A percentile compares a stretch with the other conserved stretches of the same genome.
Evolutionary conservation across 768 basidiomycete genomes (phyloP).

Genomic region (Albatrellus ellisii): DNA sequence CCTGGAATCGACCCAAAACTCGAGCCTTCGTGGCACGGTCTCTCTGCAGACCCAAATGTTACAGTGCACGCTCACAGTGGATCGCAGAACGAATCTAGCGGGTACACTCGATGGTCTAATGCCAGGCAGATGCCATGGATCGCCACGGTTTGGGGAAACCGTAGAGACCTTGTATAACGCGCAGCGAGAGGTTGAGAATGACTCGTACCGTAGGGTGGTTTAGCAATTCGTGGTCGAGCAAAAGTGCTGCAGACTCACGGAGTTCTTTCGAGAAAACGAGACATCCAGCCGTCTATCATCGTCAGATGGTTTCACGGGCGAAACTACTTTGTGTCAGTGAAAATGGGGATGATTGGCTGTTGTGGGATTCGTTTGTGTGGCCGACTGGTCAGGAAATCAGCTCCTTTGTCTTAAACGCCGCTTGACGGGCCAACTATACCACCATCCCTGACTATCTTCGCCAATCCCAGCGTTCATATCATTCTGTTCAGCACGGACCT

Average conservation of each 20-base stretch:
- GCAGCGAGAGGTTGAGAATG: slow-evolving; percentile 27
- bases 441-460: no score
- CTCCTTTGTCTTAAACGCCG: no score
- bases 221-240: slow-evolving; percentile 15
- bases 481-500: no score
- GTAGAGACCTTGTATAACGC: slow-evolving; percentile 26
- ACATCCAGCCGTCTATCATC: slow-evolving; percentile 15
- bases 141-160: slow-evolving; percentile 13
- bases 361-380: no score
- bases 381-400: no score
- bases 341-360: no score
- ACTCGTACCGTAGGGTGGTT: slow-evolving; percentile 21
- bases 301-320: slow-evolving; percentile 6
- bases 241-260: slow-evolving; percentile 11
- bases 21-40: slow-evolving; percentile 26
- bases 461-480: no score
- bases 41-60: no score
- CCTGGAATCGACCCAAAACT: slow-evolving; percentile 34
- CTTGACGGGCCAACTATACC: no score
- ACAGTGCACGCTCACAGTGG: background rate
- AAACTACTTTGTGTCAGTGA: background rate
- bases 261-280: slow-evolving; percentile 19
- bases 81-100: slow-evolving; percentile 16
- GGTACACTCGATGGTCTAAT: slow-evolving; percentile 11
- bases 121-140: slow-evolving; percentile 18